Conservation (phyloP, 2,329 filamentous ascomycete species). For the Pseudogymnoascus sp. region DNA sequence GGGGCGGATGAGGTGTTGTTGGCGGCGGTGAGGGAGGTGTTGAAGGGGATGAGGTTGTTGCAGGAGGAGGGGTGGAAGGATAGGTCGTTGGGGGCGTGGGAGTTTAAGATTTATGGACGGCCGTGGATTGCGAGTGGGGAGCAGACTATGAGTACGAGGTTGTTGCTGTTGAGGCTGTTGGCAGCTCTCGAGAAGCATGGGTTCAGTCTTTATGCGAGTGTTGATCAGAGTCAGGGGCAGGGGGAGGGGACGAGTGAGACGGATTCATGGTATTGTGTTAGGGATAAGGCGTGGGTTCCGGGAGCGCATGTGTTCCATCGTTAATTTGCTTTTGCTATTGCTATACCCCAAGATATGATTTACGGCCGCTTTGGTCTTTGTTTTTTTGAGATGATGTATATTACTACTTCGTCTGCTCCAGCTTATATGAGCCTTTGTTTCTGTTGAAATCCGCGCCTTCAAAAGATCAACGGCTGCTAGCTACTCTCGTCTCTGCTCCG, state of each 20-base stretch:
- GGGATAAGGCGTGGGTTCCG: constrained; percentile 17
- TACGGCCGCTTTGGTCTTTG: neutral
- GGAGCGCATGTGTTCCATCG: constrained; percentile 21
- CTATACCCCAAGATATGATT: neutral
- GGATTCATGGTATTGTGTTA: constrained; percentile 23
- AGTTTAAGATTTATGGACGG: constrained; percentile 29
- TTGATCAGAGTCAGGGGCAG: constrained; percentile 27
- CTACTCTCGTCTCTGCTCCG: neutral
- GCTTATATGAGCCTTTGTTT: neutral
- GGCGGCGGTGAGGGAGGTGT: constrained; percentile 15
- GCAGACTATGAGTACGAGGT: constrained; percentile 29
- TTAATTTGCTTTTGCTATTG: neutral
- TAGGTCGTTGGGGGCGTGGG: constrained; percentile 15
- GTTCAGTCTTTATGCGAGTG: constrained; percentile 32
- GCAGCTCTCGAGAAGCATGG: constrained; percentile 29
- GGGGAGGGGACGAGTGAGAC: constrained; percentile 18
- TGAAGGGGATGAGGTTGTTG: constrained; percentile 14
- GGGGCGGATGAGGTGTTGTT: constrained; percentile 22
- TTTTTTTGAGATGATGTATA: neutral
- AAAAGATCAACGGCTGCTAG: neutral
- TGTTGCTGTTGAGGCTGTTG: constrained; percentile 29
- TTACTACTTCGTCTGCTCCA: neutral
- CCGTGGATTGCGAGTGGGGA: constrained; percentile 28
- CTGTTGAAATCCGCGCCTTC: neutral
- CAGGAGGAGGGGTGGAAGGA: constrained; percentile 22